Percentiles rank a stretch among this genome's conserved stretches.
Conservation (phyloP, 2,329 filamentous ascomycete species). For the Diplodia seriata region DNA sequence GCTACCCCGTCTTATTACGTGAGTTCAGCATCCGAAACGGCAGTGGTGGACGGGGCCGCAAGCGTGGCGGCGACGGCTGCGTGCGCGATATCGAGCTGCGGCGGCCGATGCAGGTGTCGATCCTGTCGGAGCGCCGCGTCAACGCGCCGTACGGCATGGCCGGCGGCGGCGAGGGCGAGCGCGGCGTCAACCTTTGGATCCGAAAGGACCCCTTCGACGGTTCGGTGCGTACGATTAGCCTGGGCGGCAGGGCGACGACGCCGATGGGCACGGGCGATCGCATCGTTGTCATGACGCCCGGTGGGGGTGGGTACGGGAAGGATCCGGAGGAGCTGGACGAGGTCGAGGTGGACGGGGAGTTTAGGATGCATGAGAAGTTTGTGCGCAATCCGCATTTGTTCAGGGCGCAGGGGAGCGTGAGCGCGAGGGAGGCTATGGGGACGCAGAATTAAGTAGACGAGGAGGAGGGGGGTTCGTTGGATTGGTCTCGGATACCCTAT, state of each 20-base stretch:
- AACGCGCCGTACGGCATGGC: conserved; percentile 77
- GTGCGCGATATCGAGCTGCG: conserved; percentile 74
- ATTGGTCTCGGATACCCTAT: not conserved
- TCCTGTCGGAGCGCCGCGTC: conserved; percentile 74
- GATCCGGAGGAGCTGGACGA: not conserved
- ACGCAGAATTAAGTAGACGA: conserved; percentile 9
- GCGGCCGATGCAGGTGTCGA: conserved; percentile 73
- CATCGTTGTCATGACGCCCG: conserved; percentile 79
- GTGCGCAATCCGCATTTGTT: conserved; percentile 25
- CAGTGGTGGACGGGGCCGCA: conserved; percentile 64
- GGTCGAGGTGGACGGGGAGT: conserved; percentile 11
- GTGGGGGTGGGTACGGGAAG: conserved; percentile 77
- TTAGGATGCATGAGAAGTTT: conserved; percentile 30
- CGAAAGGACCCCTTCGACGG: conserved; percentile 47
- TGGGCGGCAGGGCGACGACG: conserved; percentile 81
- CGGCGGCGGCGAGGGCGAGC: conserved; percentile 75
- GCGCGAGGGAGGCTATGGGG: conserved; percentile 30
- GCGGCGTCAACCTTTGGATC: conserved; percentile 67
- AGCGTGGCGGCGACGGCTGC: conserved; percentile 29
- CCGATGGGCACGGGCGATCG: conserved; percentile 77
- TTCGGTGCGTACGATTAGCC: conserved; percentile 69
- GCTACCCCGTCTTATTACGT: conserved; percentile 72
- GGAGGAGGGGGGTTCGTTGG: not conserved
- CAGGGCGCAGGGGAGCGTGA: conserved; percentile 32
- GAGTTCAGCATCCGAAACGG: conserved; percentile 68